Percentiles rank a stretch among this genome's conserved stretches.
These are phyloP conservation scores for Suillus subluteus DNA, from an alignment of 768 basidiomycete genomes.

Conservation along the genomic window DNA sequence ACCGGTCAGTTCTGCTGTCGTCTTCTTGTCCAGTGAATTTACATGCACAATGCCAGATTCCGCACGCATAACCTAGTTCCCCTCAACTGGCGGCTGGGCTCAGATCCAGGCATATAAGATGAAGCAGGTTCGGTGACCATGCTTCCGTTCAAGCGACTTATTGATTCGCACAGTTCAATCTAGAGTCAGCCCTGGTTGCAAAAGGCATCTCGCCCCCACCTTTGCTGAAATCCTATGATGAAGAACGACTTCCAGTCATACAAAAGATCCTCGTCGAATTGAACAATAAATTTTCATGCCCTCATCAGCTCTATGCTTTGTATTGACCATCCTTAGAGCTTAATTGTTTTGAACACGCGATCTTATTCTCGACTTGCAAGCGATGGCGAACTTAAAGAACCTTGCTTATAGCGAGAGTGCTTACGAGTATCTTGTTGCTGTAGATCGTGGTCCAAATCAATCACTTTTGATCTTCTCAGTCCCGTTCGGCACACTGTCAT, in stretches of 20 bases:
- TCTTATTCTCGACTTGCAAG: not conserved
- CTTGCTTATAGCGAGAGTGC: not conserved
- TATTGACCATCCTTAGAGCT: not conserved
- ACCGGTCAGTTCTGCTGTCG: too few species aligned
- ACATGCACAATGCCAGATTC: too few species aligned
- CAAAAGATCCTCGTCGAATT: too few species aligned
- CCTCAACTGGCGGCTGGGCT: too few species aligned
- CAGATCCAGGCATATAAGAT: too few species aligned
- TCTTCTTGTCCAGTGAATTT: too few species aligned
- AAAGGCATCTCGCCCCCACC: not conserved
- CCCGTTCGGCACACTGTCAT: too few species aligned
- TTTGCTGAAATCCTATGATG: not conserved
- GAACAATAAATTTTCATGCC: too few species aligned
- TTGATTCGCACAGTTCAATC: not conserved
- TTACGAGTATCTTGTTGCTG: not conserved
- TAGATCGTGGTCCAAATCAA: not conserved
- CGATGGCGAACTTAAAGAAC: not conserved
- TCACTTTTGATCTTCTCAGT: not conserved
- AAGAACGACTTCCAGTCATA: not conserved
- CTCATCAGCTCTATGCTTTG: too few species aligned
- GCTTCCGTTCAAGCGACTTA: too few species aligned
- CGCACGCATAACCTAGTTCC: too few species aligned
- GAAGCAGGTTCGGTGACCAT: too few species aligned
- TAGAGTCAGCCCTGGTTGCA: not conserved
- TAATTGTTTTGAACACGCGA: not conserved